Conservation (phyloP, 352 stramenopile genomes). For the Pythium aphanidermatum region DNA sequence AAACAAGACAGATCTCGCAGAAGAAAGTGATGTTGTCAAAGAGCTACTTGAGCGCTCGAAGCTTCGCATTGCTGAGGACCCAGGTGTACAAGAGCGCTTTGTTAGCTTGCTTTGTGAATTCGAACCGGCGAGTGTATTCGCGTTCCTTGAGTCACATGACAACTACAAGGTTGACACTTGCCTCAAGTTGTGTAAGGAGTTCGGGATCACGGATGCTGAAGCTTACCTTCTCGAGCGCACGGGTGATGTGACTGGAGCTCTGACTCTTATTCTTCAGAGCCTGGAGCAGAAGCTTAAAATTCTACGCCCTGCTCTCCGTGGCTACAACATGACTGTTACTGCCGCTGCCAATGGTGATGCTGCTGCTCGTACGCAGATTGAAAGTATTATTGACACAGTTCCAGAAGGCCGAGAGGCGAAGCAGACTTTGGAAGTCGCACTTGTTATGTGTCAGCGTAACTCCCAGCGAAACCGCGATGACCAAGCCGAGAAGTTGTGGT, state of each 20-base stretch:
- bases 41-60: constrained; percentile 80
- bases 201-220: constrained; percentile 79
- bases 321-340: constrained; percentile 54
- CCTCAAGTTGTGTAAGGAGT: constrained; percentile 82
- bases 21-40: constrained; percentile 72
- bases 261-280: constrained; percentile 91
- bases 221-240: constrained; percentile 92
- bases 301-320: constrained; percentile 78
- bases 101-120: constrained; percentile 76
- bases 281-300: constrained; percentile 91
- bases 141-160: constrained; percentile 78
- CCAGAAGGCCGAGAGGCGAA: constrained; percentile 74
- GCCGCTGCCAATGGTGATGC: constrained; percentile 20
- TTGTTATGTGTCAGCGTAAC: constrained; percentile 94
- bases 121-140: constrained; percentile 66
- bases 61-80: constrained; percentile 72
- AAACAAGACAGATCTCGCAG: constrained; percentile 43
- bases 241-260: constrained; percentile 89
- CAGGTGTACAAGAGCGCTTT: constrained; percentile 78
- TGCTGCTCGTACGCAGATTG: constrained; percentile 25
- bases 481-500: constrained; percentile 93
- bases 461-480: constrained; percentile 77
- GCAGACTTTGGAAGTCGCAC: constrained; percentile 86
- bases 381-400: constrained; percentile 82
- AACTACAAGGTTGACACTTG: constrained; percentile 86